Base-by-base conservation (phyloP, 2,329 filamentous ascomycete genomes). In the Xylariaceae sp. region DNA sequence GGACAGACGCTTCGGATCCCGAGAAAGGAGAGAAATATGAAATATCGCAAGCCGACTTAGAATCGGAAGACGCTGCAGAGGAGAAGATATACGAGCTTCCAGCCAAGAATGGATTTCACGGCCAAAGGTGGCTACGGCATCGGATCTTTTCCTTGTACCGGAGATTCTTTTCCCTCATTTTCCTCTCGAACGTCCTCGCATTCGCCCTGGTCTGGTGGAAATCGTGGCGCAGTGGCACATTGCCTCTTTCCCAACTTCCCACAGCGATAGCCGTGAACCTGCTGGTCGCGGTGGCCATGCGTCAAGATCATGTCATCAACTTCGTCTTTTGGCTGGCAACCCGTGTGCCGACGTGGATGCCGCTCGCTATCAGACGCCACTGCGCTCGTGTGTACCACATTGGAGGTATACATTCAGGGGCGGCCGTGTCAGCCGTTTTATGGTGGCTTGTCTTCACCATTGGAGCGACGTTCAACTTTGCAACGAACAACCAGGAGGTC, bases 291-390 rank as follows among this genome's bases (percentile, higher is more conserved):
- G 66, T 76, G 7, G 57, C 74, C 26, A 67, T 76, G 39, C 67
- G 74, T 9, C 73, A 77, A 50, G 73, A 76, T 17, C 56, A 65
- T 32, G 60, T 75, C 46, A 66, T 77, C 56, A 78, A 78, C 51
- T 43, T 59, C 11, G 51, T 76, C 9, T 78, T 71, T 54, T 54
- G 46, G 36, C 45, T 71, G 31, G 62, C 61, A 34, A 72, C 67
- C 47, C 70, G 65, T 1, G 56, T 73, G 9, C 67, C 69, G 18
- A 57, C 55, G 0, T 67, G 66, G 3, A 51, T 56, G 11, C 74
- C 74, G 1, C 56, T 77, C 3, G 62, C 64, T 49, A 51, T 78
- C 34, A 67, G 71, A 27, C 59, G 59, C n/a, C 62, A 64, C 5
- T 67, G 63, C 38, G 70, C 68, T 48, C 71, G 73, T 50, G 64